phyloP scores from a whole-genome alignment of 306 rosid genomes.

The Ziziphus jujuba region DNA sequence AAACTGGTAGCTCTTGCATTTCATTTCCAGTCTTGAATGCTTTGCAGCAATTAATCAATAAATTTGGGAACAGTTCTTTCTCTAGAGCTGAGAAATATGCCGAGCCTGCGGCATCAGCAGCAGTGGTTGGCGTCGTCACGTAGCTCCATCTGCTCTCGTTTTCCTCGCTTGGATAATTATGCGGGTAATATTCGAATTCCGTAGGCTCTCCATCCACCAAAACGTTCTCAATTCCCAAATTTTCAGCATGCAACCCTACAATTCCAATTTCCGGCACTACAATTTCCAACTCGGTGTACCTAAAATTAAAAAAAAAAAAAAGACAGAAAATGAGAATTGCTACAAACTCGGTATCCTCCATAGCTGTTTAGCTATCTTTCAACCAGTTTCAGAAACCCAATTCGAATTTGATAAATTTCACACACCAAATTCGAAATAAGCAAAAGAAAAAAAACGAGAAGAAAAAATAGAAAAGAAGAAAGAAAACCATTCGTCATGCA shows the following conservation, averaged over 20 bases:
- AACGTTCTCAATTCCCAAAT: constrained; percentile 76
- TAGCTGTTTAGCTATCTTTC: neutral
- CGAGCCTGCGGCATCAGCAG: constrained; percentile 78
- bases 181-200: constrained; percentile 83
- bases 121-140: constrained; percentile 59
- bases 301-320: constrained; percentile 16
- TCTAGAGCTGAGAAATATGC: constrained; percentile 65
- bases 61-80: constrained; percentile 73
- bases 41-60: constrained; percentile 86
- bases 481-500: neutral
- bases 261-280: constrained; percentile 90
- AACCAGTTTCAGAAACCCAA: neutral
- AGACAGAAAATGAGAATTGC: neutral
- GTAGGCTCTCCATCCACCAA: constrained; percentile 88
- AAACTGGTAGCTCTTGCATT: constrained; percentile 48
- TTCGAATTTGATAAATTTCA: neutral
- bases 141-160: constrained; percentile 58
- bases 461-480: too few relatives aligned
- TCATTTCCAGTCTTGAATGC: constrained; percentile 60
- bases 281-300: constrained; percentile 87
- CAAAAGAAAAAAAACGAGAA: neutral
- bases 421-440: too few relatives aligned
- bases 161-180: constrained; percentile 39
- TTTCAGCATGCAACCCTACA: constrained; percentile 92
- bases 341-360: neutral